Percentiles rank a stretch among this genome's conserved stretches.
Conservation (phyloP, 306 rosid species). For the Dicorynia guianensis region DNA sequence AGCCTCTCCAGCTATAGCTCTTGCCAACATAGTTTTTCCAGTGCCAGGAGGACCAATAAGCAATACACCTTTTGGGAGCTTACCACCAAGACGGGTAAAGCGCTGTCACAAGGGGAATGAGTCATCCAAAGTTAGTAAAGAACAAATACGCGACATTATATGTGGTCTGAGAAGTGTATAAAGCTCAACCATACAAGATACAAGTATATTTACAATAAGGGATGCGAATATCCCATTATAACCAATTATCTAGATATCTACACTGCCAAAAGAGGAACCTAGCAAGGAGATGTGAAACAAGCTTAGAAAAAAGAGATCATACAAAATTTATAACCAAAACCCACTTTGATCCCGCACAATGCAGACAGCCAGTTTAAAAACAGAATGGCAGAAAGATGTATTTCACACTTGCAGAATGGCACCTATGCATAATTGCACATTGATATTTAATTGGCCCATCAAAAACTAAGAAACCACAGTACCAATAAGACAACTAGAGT, state of each 20-base stretch:
- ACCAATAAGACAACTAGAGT: neutral
- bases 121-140: conserved; percentile 27
- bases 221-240: neutral
- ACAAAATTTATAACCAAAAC: conserved; percentile 4
- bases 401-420: neutral
- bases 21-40: conserved; percentile 95
- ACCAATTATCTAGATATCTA: neutral
- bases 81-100: conserved; percentile 96
- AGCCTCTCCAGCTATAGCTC: conserved; percentile 98
- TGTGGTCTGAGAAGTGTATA: conserved; percentile 2
- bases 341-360: conserved; percentile 18
- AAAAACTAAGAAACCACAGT: conserved; percentile 6
- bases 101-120: conserved; percentile 66
- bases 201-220: neutral
- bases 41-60: conserved; percentile 99
- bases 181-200: neutral
- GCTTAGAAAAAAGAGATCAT: neutral
- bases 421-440: neutral
- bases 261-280: conserved; percentile 16
- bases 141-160: conserved; percentile 1
- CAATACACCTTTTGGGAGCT: conserved; percentile 93
- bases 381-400: neutral
- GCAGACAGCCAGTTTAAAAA: neutral
- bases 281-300: conserved; percentile 18
- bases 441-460: neutral